Evolutionary conservation across 2,329 filamentous ascomycete genomes (phyloP).

Genomic region (Fusarium sp.): DNA sequence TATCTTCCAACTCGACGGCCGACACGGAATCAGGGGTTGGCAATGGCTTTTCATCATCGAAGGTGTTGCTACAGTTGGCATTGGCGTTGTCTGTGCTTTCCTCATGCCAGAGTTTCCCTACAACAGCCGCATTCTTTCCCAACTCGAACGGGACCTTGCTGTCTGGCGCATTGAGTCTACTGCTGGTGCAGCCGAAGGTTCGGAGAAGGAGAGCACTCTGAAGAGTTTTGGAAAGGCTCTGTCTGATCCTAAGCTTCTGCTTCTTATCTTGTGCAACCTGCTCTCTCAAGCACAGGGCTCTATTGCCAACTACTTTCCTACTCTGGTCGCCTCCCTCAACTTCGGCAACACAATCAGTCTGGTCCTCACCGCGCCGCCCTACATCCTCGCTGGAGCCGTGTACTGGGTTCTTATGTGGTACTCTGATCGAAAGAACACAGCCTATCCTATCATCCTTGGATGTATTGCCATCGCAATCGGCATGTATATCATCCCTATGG

Average conservation of each 20-base stretch:
- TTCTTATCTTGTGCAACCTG: constrained; percentile 57
- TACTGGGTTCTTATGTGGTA: constrained; percentile 56
- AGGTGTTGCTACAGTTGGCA: constrained; percentile 1
- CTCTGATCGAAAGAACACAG: constrained; percentile 56
- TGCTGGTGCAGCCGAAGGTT: constrained; percentile 57
- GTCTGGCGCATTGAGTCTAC: constrained; percentile 55
- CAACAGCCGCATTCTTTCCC: constrained; percentile 55
- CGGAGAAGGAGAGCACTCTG: background rate
- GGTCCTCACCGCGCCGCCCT: constrained; percentile 63
- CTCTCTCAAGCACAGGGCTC: constrained; percentile 57
- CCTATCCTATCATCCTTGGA: constrained; percentile 54
- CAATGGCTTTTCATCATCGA: constrained; percentile 42
- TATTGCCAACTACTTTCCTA: constrained; percentile 51
- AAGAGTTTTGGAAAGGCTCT: constrained; percentile 51
- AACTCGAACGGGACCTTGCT: constrained; percentile 51
- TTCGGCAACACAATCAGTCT: constrained; percentile 58
- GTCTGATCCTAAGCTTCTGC: constrained; percentile 56
- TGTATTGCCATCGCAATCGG: constrained; percentile 54
- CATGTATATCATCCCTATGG: constrained; percentile 58
- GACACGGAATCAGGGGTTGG: constrained; percentile 42
- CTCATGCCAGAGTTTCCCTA: constrained; percentile 39
- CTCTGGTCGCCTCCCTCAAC: constrained; percentile 53
- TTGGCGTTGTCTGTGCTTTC: constrained; percentile 6
- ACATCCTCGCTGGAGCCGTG: constrained; percentile 57
- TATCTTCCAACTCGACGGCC: constrained; percentile 52